Conservation (phyloP, 2,329 filamentous ascomycete genomes). For the Fusarium odoratissimum region DNA sequence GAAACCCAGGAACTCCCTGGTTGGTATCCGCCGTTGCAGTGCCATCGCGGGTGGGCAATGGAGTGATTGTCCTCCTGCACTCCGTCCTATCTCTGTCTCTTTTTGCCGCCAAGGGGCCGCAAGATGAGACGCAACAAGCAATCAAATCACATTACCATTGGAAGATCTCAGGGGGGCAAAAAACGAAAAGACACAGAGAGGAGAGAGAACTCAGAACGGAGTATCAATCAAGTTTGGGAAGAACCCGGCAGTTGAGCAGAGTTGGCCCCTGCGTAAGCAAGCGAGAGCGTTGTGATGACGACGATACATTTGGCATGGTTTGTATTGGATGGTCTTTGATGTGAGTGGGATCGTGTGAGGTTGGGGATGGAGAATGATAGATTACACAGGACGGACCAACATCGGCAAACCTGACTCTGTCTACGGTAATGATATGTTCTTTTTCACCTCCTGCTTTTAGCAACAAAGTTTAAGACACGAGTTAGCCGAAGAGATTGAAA, state of each 20-base stretch:
- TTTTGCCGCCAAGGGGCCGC: constrained; percentile 29
- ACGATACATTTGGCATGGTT: constrained; percentile 18
- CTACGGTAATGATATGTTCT: background rate
- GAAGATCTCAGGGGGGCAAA: constrained; percentile 30
- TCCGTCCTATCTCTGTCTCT: constrained; percentile 15
- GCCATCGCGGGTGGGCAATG: constrained; percentile 39
- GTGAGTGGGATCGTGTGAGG: constrained; percentile 12
- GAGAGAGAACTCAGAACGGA: background rate
- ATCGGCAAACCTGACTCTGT: constrained; percentile 8
- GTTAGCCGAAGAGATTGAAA: constrained; percentile 19
- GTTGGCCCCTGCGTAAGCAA: constrained; percentile 26
- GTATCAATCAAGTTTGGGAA: constrained; percentile 14
- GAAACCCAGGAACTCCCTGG: constrained; percentile 24
- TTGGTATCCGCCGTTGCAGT: constrained; percentile 36
- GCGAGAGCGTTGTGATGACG: constrained; percentile 15
- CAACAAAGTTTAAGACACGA: constrained; percentile 10
- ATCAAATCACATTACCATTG: constrained; percentile 14
- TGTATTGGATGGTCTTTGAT: constrained; percentile 14
- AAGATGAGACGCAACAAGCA: constrained; percentile 23
- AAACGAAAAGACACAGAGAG: background rate
- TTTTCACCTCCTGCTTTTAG: background rate
- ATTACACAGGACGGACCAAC: constrained; percentile 9
- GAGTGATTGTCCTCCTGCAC: constrained; percentile 23
- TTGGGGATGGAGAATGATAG: constrained; percentile 4
- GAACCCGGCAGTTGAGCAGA: constrained; percentile 26